These are phyloP conservation scores for Pseudomonodictys pantanalensis DNA, from an alignment of 495 filamentous ascomycete genomes.

Conservation along the genomic window DNA sequence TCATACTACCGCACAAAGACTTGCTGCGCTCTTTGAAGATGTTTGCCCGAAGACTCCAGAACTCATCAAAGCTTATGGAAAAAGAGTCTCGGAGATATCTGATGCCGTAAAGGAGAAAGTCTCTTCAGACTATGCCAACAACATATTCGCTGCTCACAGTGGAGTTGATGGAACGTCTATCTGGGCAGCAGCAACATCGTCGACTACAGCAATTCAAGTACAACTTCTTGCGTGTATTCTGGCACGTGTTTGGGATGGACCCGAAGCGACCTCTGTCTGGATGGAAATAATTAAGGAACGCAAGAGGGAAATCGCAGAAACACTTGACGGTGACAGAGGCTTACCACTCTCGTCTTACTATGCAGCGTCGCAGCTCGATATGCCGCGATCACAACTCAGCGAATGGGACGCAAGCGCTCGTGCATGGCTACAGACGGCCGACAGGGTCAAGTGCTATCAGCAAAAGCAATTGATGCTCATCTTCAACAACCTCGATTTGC, in stretches of 20 bases:
- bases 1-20: constrained; percentile 4
- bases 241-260: constrained; percentile 3
- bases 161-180: constrained; percentile 39
- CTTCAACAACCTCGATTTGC: constrained; percentile 33
- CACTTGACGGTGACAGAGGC: neutral
- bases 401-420: constrained; percentile 16
- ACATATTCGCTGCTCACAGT: constrained; percentile 30
- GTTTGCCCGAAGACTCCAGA: constrained; percentile 1
- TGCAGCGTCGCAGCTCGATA: neutral
- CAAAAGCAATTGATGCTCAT: constrained; percentile 42
- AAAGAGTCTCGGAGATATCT: constrained; percentile 3
- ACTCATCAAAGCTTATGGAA: constrained; percentile 11
- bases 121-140: neutral
- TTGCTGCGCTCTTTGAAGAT: constrained; percentile 7
- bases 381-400: constrained; percentile 4
- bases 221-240: constrained; percentile 21
- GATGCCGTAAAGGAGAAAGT: neutral
- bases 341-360: neutral
- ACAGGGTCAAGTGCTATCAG: constrained; percentile 11
- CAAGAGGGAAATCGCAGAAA: constrained; percentile 9
- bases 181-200: constrained; percentile 35
- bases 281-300: constrained; percentile 9
- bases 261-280: constrained; percentile 10
- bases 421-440: constrained; percentile 8
- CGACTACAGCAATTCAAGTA: constrained; percentile 1